Evolutionary conservation across 257 asterid genomes (phyloP), one percentile per base, ranked within the genome.

Genomic region (Gentiana macrophylla): DNA sequence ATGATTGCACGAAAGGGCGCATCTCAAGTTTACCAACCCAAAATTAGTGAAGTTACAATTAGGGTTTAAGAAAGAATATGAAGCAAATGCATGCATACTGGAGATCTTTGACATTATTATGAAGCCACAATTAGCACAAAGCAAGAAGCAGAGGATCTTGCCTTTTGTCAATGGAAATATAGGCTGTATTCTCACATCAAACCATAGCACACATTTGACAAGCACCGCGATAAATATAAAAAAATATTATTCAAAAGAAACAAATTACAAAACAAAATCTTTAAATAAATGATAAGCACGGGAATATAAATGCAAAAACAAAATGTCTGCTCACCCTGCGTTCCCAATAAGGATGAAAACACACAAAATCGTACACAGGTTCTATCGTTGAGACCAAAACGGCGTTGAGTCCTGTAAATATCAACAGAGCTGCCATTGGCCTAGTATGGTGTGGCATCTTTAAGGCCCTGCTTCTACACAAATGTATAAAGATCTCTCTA

Each of bases 321-420:
- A 67, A 12, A 36, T 8, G 49, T 1, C 35, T 6, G 67, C 38
- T 48, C 75, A 80, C 95, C 81, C 86, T 77, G 66, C 83, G 76
- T 78, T 87, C 95, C 98, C 96, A 84, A 68, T 70, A 91, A 0
- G 94, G 96, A 47, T 73, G 86, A 77, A 87, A 91, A 80, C 95
- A 79, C 13, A 82, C 95, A 4, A 84, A 87, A 74, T 91, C 97
- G 59, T 87, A 91, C 61, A 87, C 93, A 7, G 95, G 93, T 12
- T 69, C 62, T 49, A 84, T 75, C 1, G 98, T 84, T 55, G 85
- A 71, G 66, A 87, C 72, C 75, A 91, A 73, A 53, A 80, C 82
- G 50, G 71, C 90, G 52, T 91, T 91, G 33, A 91, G 78, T 65
- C 97, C 95, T 12, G 86, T 81, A 64, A 91, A 91, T 63, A 83